These are phyloP conservation scores for Pichia manshurica DNA, from an alignment of 805 yeast species.

Conservation along the genomic window DNA sequence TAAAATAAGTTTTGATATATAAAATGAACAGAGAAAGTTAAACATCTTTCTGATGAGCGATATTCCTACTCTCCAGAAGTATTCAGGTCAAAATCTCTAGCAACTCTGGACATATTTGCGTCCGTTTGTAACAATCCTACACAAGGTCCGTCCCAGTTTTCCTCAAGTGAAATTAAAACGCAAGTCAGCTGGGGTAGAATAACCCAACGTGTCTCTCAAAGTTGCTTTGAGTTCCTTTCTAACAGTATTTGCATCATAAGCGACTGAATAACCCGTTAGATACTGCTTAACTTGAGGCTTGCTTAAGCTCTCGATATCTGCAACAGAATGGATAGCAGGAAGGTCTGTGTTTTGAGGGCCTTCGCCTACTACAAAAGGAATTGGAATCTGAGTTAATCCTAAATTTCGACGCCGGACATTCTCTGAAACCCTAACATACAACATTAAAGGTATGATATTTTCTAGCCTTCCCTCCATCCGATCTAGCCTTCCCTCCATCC, in stretches of 20 bases:
- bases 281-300: background rate
- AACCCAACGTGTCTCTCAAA: background rate
- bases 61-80: no score
- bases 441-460: background rate
- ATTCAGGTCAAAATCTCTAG: no score
- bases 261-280: background rate
- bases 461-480: background rate
- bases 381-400: conserved; percentile 2
- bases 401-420: background rate
- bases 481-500: no score
- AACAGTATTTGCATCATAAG: background rate
- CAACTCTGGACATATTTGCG: no score
- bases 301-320: background rate
- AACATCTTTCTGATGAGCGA: no score
- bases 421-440: background rate
- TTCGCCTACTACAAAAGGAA: background rate
- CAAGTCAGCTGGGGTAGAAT: background rate
- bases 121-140: no score
- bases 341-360: conserved; percentile 3
- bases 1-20: no score
- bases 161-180: no score
- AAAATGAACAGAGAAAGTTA: no score
- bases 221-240: background rate
- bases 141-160: background rate
- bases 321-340: background rate